Evolutionary conservation across 345 rosid species (phyloP).

Genomic region (Acer yangbiense): DNA sequence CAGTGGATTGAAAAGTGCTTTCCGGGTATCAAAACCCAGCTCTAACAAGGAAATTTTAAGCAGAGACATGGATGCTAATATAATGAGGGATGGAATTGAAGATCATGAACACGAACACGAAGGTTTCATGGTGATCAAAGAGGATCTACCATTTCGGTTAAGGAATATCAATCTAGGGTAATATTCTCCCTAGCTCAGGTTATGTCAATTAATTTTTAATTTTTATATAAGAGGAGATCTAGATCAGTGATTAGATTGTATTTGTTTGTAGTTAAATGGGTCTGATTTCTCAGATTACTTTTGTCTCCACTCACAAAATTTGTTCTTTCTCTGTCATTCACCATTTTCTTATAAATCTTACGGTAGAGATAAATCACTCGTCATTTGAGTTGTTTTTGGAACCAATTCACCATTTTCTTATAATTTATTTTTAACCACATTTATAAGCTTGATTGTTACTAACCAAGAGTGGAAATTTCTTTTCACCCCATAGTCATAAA

Average conservation of each 20-base stretch:
- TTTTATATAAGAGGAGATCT: no score
- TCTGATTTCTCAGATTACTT: background rate
- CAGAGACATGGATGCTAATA: conserved; percentile 8
- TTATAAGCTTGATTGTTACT: no score
- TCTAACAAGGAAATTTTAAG: conserved; percentile 8
- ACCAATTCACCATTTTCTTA: no score
- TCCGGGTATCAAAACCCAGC: conserved; percentile 42
- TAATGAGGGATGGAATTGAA: background rate
- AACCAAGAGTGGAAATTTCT: no score
- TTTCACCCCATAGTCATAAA: no score
- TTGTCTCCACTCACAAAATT: no score
- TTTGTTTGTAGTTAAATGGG: background rate
- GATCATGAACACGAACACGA: background rate
- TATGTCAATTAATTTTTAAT: background rate
- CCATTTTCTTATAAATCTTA: no score
- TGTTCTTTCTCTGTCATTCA: no score
- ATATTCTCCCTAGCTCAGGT: no score
- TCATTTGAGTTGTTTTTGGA: no score
- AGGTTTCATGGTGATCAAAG: background rate
- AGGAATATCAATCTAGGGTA: background rate
- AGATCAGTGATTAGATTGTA: background rate
- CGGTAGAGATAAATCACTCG: no score
- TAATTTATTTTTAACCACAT: no score
- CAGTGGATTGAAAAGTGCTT: conserved; percentile 53
- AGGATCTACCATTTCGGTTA: background rate